phyloP scores from a whole-genome alignment of 192 early-diverging fungal species.

The Mortierella claussenii region DNA sequence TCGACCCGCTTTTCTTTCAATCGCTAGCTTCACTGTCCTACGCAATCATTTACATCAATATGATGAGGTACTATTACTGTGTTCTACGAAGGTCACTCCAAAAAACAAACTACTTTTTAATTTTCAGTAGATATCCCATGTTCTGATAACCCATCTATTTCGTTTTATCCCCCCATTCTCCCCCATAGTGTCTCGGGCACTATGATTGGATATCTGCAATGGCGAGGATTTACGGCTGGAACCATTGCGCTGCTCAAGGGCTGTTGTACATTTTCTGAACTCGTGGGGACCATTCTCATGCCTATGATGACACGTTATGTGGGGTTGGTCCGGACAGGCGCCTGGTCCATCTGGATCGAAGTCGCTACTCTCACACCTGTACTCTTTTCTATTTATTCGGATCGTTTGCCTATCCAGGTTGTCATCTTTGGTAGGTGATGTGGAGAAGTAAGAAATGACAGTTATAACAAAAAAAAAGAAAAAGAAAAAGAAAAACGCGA shows the following conservation, averaged over 20 bases:
- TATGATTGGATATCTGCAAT: slow-evolving; percentile 50
- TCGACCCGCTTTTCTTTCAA: neutral
- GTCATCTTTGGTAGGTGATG: slow-evolving; percentile 48
- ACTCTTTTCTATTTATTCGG: slow-evolving; percentile 36
- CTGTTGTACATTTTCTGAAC: slow-evolving; percentile 38
- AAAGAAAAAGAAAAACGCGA: too few relatives aligned
- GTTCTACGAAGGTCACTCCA: too few relatives aligned
- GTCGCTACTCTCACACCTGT: slow-evolving; percentile 32
- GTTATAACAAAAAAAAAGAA: neutral
- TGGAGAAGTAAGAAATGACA: too few relatives aligned
- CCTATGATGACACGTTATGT: slow-evolving; percentile 31
- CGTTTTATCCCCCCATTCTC: too few relatives aligned
- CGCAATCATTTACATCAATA: slow-evolving; percentile 48
- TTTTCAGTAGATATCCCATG: too few relatives aligned
- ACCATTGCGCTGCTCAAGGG: slow-evolving; percentile 39
- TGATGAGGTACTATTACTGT: too few relatives aligned
- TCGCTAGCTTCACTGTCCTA: slow-evolving; percentile 31
- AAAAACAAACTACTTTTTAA: too few relatives aligned
- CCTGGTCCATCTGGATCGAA: slow-evolving; percentile 52
- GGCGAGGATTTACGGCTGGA: slow-evolving; percentile 29
- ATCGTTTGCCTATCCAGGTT: slow-evolving; percentile 26
- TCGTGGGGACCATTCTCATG: slow-evolving; percentile 30
- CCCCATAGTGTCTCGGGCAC: slow-evolving; percentile 34
- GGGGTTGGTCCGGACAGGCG: slow-evolving; percentile 31
- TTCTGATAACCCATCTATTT: too few relatives aligned